These are phyloP conservation scores for Mycena vulgaris DNA, from an alignment of 768 basidiomycete genomes.

Conservation along the genomic window DNA sequence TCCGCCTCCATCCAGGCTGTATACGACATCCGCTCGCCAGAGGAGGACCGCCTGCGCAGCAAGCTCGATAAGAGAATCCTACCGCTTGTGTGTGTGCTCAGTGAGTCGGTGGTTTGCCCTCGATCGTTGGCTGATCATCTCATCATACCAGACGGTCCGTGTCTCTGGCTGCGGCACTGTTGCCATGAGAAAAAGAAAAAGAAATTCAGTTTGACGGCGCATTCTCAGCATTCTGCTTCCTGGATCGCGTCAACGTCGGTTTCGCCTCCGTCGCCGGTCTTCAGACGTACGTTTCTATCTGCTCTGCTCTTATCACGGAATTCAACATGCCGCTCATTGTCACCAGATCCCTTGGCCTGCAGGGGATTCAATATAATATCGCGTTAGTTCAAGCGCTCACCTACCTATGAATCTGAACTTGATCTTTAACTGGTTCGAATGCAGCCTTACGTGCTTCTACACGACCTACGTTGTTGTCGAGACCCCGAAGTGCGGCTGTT, in stretches of 20 bases:
- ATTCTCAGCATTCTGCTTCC: constrained; percentile 15
- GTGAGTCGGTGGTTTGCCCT: neutral
- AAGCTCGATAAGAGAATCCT: constrained; percentile 21
- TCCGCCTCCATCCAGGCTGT: neutral
- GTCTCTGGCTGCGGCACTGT: neutral
- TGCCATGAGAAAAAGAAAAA: too few relatives aligned
- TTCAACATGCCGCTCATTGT: neutral
- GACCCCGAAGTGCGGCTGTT: constrained; percentile 13
- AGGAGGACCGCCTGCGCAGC: constrained; percentile 20
- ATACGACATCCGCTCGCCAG: constrained; percentile 15
- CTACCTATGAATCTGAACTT: too few relatives aligned
- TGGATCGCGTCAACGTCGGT: constrained; percentile 24
- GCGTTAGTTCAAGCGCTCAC: neutral
- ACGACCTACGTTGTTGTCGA: constrained; percentile 5
- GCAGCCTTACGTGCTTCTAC: constrained; percentile 19
- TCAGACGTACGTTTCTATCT: constrained; percentile 4
- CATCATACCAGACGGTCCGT: neutral
- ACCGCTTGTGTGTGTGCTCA: constrained; percentile 9
- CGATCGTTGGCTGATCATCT: too few relatives aligned
- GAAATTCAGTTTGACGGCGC: too few relatives aligned
- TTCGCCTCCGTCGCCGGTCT: constrained; percentile 21
- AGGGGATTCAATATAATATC: constrained; percentile 17
- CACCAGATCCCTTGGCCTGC: constrained; percentile 15
- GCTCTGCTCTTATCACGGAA: neutral
- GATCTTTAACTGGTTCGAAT: neutral